These are phyloP conservation scores for Stagonosporopsis tanaceti DNA, from an alignment of 2,329 filamentous ascomycete genomes.

Conservation along the genomic window DNA sequence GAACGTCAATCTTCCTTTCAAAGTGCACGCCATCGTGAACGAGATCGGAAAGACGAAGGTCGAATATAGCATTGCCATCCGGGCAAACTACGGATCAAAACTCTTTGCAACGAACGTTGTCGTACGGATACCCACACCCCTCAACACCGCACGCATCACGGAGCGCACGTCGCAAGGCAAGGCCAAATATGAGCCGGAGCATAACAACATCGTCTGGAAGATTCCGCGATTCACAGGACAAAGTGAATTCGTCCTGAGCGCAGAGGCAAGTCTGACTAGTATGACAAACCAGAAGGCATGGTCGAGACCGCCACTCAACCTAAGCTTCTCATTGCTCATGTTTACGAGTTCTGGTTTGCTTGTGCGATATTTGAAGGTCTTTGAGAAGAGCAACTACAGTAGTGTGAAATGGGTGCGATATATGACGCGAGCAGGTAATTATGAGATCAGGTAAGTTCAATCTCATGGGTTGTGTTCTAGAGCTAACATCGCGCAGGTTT, in stretches of 20 bases:
- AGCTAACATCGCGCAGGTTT: conserved; percentile 11
- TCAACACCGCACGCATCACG: conserved; percentile 94
- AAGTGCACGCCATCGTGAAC: conserved; percentile 97
- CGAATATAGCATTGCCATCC: conserved; percentile 97
- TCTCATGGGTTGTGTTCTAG: background rate
- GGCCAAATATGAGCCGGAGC: conserved; percentile 96
- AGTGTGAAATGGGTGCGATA: conserved; percentile 99
- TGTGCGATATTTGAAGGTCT: conserved; percentile 96
- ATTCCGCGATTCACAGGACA: conserved; percentile 98
- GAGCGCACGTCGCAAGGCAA: conserved; percentile 95
- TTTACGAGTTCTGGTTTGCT: conserved; percentile 94
- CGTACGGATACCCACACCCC: conserved; percentile 90
- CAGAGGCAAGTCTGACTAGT: conserved; percentile 89
- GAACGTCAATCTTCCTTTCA: conserved; percentile 98
- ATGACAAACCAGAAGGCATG: conserved; percentile 99
- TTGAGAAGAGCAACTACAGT: conserved; percentile 98
- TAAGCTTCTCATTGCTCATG: conserved; percentile 96
- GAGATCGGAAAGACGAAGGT: conserved; percentile 97
- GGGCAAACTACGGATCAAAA: conserved; percentile 95
- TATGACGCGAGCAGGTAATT: conserved; percentile 97
- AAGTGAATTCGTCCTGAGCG: conserved; percentile 92
- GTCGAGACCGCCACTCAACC: conserved; percentile 88
- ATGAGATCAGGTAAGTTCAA: conserved; percentile 80
- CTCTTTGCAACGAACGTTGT: conserved; percentile 97
- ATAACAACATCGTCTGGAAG: conserved; percentile 99